Evolutionary conservation across 1,284 basidiomycete species (phyloP).

Genomic region (Fomitopsis betulina): DNA sequence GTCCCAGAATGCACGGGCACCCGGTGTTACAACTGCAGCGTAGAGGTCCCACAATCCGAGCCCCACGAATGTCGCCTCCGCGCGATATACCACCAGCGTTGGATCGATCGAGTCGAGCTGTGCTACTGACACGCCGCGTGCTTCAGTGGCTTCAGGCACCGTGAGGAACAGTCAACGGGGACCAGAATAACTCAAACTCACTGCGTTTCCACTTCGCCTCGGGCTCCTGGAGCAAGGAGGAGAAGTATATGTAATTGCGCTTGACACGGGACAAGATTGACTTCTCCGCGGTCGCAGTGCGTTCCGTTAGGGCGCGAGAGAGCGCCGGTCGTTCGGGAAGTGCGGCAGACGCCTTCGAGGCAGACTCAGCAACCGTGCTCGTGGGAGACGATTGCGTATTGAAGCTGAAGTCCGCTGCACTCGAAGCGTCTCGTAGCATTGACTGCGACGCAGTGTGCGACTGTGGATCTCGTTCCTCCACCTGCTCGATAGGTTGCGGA

Average conservation of each 20-base stretch:
- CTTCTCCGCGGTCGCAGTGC: conserved; percentile 66
- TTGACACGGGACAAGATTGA: conserved; percentile 80
- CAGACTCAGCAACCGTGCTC: conserved; percentile 21
- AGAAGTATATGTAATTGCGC: conserved; percentile 98
- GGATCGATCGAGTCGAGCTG: conserved; percentile 98
- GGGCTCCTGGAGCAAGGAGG: conserved; percentile 94
- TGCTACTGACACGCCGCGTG: conserved; percentile 86
- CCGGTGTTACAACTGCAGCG: conserved; percentile 80
- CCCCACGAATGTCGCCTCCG: conserved; percentile 97
- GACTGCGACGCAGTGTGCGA: conserved; percentile 47
- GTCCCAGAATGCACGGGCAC: conserved; percentile 85
- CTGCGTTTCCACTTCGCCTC: conserved; percentile 96
- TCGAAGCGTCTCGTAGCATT: conserved; percentile 68
- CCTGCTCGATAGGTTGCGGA: conserved; percentile 60
- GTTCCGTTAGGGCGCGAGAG: conserved; percentile 37
- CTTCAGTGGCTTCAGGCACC: conserved; percentile 67
- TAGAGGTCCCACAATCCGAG: conserved; percentile 97
- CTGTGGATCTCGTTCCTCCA: conserved; percentile 62
- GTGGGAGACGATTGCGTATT: conserved; percentile 50
- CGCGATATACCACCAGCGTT: conserved; percentile 93
- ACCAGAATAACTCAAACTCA: conserved; percentile 32
- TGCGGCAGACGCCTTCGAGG: conserved; percentile 23
- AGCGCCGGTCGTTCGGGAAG: conserved; percentile 32
- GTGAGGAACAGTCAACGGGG: conserved; percentile 8
- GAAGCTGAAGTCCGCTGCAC: conserved; percentile 63